Evolutionary conservation across 139 green algal species (phyloP).

Genomic region (Asterochloris sp.): DNA sequence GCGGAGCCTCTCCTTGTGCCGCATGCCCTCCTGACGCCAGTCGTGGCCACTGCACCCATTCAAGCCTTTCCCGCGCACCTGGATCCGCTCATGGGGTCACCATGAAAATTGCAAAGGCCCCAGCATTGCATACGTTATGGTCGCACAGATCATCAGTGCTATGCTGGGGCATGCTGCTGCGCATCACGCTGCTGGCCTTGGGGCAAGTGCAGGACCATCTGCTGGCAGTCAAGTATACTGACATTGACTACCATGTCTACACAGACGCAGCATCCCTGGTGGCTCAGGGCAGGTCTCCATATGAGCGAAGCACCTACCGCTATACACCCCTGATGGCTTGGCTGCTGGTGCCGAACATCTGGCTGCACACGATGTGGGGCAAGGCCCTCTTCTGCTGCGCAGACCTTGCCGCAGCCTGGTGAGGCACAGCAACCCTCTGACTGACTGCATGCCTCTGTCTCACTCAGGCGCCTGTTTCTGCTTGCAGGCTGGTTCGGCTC

Average conservation of each 20-base stretch:
- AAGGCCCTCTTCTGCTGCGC: constrained; percentile 83
- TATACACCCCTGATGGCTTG: constrained; percentile 91
- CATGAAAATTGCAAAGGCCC: constrained; percentile 21
- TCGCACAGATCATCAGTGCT: too few relatives aligned
- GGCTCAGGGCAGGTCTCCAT: constrained; percentile 33
- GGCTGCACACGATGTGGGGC: constrained; percentile 61
- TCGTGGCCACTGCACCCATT: background rate
- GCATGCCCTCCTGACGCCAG: background rate
- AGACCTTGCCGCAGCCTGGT: constrained; percentile 64
- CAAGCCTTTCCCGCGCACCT: background rate
- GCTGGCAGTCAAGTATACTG: constrained; percentile 80
- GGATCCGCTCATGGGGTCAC: background rate
- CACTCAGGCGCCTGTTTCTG: background rate
- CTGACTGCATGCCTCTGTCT: background rate
- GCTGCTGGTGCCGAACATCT: constrained; percentile 78
- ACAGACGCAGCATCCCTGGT: constrained; percentile 56
- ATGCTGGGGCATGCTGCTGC: constrained; percentile 29
- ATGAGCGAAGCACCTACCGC: constrained; percentile 57
- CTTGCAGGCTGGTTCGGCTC: constrained; percentile 36
- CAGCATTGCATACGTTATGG: too few relatives aligned
- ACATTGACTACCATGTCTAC: constrained; percentile 86
- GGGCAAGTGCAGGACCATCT: constrained; percentile 65
- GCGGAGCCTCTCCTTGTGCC: background rate
- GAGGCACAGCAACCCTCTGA: background rate
- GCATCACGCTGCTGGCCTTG: constrained; percentile 48